These are phyloP conservation scores for Westerdykella ornata DNA, from an alignment of 2,329 filamentous ascomycete genomes.

Conservation along the genomic window DNA sequence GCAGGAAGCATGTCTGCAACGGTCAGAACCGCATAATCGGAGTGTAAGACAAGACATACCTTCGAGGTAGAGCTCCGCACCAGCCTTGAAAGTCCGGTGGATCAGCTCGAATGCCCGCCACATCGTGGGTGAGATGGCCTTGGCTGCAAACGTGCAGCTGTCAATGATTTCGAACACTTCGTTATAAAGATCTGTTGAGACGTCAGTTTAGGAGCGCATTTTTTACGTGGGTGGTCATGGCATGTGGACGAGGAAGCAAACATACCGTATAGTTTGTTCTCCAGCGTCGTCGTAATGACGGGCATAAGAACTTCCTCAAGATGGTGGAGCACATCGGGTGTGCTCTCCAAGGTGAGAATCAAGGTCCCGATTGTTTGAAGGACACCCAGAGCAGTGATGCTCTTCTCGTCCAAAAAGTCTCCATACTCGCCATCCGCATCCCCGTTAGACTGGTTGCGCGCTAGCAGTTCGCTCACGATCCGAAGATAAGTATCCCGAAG, in stretches of 20 bases:
- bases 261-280: slow-evolving; percentile 88
- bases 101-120: slow-evolving; percentile 98
- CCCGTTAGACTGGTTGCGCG: slow-evolving; percentile 69
- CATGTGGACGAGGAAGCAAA: too few relatives aligned
- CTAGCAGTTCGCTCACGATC: slow-evolving; percentile 84
- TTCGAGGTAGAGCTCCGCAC: slow-evolving; percentile 93
- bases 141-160: slow-evolving; percentile 96
- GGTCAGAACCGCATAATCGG: slow-evolving; percentile 9
- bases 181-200: slow-evolving; percentile 72
- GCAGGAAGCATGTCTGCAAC: slow-evolving; percentile 86
- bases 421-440: slow-evolving; percentile 68
- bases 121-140: slow-evolving; percentile 92
- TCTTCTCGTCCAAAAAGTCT: slow-evolving; percentile 96
- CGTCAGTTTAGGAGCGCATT: slow-evolving; percentile 14
- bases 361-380: slow-evolving; percentile 95
- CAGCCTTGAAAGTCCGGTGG: slow-evolving; percentile 93
- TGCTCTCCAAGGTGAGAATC: slow-evolving; percentile 94
- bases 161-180: slow-evolving; percentile 99
- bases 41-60: slow-evolving; percentile 22
- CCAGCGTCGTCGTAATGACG: slow-evolving; percentile 88
- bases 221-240: neutral
- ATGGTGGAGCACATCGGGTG: slow-evolving; percentile 87
- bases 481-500: slow-evolving; percentile 91
- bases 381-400: slow-evolving; percentile 92
- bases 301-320: slow-evolving; percentile 96